phyloP scores from a whole-genome alignment of 2,329 filamentous ascomycete species.

The Arthrobotrys megalospora region DNA sequence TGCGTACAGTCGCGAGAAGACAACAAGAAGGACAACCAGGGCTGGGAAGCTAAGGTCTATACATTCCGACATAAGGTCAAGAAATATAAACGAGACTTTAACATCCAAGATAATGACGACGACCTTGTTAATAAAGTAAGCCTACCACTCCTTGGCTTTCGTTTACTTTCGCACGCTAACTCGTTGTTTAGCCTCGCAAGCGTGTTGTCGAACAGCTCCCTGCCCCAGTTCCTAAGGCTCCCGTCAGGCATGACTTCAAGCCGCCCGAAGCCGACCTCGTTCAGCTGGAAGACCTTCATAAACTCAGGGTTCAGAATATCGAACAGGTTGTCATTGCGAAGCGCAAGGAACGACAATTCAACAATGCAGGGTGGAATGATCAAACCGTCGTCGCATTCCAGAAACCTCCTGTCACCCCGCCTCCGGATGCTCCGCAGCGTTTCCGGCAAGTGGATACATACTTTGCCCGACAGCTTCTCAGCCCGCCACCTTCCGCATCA shows the following conservation, averaged over 20 bases:
- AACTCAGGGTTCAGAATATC: constrained; percentile 49
- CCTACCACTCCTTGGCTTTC: constrained; percentile 10
- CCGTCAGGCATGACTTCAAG: constrained; percentile 65
- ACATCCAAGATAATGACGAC: constrained; percentile 93
- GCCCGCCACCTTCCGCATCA: constrained; percentile 51
- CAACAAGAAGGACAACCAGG: constrained; percentile 82
- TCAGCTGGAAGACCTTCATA: constrained; percentile 52
- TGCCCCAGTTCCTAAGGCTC: constrained; percentile 75
- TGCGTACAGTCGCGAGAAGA: constrained; percentile 85
- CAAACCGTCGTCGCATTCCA: constrained; percentile 58
- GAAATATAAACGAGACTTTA: constrained; percentile 87
- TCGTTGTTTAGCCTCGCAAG: constrained; percentile 76
- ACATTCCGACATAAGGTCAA: constrained; percentile 86
- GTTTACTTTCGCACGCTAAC: constrained; percentile 64
- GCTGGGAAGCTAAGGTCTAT: constrained; percentile 83
- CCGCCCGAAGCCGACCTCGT: constrained; percentile 65
- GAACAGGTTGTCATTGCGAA: constrained; percentile 37
- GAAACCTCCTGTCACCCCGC: constrained; percentile 35
- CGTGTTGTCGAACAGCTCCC: constrained; percentile 76
- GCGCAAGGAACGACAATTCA: constrained; percentile 48
- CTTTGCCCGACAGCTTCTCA: constrained; percentile 50
- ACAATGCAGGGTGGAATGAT: constrained; percentile 55
- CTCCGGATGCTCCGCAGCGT: constrained; percentile 31
- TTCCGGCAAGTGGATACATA: constrained; percentile 57
- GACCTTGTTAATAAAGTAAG: constrained; percentile 93